Percentiles rank a stretch among this genome's conserved stretches.
Evolutionary conservation across 1,139 yeast species (phyloP).

Genomic region (Sugiyamaella sp.): DNA sequence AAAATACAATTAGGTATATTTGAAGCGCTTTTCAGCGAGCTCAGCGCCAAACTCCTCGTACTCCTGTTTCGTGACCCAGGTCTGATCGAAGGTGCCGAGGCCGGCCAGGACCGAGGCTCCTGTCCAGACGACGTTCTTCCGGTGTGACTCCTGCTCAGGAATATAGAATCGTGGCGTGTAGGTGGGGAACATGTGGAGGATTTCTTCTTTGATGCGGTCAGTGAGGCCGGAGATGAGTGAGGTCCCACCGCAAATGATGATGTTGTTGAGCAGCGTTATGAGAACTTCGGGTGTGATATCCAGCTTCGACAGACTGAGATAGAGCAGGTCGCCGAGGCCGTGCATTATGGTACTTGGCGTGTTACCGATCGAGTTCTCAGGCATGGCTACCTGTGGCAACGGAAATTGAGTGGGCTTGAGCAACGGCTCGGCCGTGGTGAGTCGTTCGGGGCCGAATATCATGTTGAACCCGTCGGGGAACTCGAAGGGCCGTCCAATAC

Average conservation of each 20-base stretch:
- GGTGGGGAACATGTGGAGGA: conserved; percentile 67
- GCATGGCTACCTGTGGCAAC: conserved; percentile 33
- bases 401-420: conserved; percentile 53
- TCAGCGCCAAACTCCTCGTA: conserved; percentile 93
- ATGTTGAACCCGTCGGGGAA: conserved; percentile 73
- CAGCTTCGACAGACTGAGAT: conserved; percentile 56
- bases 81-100: conserved; percentile 91
- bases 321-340: conserved; percentile 73
- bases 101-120: conserved; percentile 94
- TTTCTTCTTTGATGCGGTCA: conserved; percentile 74
- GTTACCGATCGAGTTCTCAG: conserved; percentile 32
- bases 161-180: conserved; percentile 67
- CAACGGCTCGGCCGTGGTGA: conserved; percentile 72
- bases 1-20: conserved; percentile 29
- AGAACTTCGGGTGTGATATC: conserved; percentile 68
- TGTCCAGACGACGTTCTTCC: conserved; percentile 87
- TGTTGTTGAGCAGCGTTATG: conserved; percentile 74
- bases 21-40: conserved; percentile 46
- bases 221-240: conserved; percentile 82
- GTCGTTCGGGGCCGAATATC: conserved; percentile 67
- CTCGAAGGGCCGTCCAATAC: conserved; percentile 63
- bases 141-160: conserved; percentile 76
- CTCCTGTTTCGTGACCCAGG: conserved; percentile 93
- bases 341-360: conserved; percentile 33
- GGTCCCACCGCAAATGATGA: conserved; percentile 87